Evolutionary conservation across 2,329 filamentous ascomycete genomes (phyloP).

Genomic region (Ceratocystis destructans): DNA sequence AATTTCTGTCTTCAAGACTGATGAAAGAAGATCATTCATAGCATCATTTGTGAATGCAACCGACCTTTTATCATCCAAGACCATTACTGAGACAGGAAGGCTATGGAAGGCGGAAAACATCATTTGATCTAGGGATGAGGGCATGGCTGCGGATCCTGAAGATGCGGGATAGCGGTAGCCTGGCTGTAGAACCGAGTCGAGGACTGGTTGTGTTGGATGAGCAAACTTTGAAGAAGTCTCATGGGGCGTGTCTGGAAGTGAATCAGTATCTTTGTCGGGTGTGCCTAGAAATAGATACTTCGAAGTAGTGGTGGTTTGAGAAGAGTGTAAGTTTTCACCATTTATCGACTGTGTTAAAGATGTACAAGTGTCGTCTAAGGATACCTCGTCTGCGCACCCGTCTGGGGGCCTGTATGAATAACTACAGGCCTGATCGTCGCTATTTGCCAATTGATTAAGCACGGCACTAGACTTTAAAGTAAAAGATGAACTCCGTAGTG

Average conservation of each 20-base stretch:
- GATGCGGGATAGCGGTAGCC: background rate
- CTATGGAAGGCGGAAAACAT: slow-evolving; percentile 60
- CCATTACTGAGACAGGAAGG: slow-evolving; percentile 56
- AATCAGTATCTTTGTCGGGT: background rate
- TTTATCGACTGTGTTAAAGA: background rate
- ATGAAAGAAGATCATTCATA: slow-evolving; percentile 49
- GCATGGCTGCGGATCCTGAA: slow-evolving; percentile 26
- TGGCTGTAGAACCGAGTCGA: background rate
- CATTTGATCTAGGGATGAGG: slow-evolving; percentile 38
- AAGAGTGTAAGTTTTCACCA: background rate
- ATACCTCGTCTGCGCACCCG: background rate
- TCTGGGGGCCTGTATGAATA: background rate
- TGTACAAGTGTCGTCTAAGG: background rate
- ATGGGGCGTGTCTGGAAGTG: background rate
- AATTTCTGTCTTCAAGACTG: background rate
- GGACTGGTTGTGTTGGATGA: background rate
- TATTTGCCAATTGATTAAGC: background rate
- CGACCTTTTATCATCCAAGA: slow-evolving; percentile 55
- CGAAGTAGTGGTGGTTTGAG: background rate
- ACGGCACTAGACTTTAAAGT: slow-evolving; percentile 23
- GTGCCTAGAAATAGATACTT: background rate
- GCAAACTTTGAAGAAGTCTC: background rate
- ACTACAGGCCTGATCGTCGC: background rate
- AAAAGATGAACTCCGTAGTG: background rate
- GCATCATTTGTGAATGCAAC: slow-evolving; percentile 63